Conservation (phyloP, 768 basidiomycete species). For the Leccinum fibrillosum region DNA sequence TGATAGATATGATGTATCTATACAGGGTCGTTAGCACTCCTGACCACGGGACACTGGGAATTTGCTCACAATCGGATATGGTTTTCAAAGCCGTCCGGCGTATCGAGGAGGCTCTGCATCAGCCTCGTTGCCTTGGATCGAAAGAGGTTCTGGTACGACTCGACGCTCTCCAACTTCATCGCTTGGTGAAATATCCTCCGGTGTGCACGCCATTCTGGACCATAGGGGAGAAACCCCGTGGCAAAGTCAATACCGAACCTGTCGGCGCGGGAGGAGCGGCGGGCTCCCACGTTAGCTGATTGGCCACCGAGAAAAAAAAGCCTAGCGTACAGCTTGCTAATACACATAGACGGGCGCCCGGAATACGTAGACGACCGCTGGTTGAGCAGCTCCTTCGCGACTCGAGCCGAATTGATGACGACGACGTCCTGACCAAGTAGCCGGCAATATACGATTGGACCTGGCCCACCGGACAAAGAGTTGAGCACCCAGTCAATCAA, state of each 20-base stretch:
- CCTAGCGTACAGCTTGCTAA: constrained; percentile 20
- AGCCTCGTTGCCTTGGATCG: constrained; percentile 21
- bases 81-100: constrained; percentile 22
- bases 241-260: constrained; percentile 30
- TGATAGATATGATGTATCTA: constrained; percentile 32
- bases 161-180: constrained; percentile 19
- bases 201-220: constrained; percentile 27
- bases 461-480: constrained; percentile 8
- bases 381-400: constrained; percentile 28
- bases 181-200: constrained; percentile 28
- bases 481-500: neutral
- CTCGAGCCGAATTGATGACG: constrained; percentile 24
- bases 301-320: neutral
- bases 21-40: neutral
- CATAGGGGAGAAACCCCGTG: constrained; percentile 29
- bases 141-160: constrained; percentile 22
- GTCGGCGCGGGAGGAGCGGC: neutral
- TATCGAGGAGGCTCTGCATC: constrained; percentile 18
- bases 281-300: neutral
- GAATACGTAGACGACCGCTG: constrained; percentile 30
- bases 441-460: constrained; percentile 27
- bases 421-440: constrained; percentile 25
- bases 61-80: constrained; percentile 22
- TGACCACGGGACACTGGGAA: neutral
- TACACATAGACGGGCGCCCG: constrained; percentile 22